Evolutionary conservation across 441 rosid species (phyloP), one percentile per base, ranked within the genome.

Genomic region (Populus hybrid): DNA sequence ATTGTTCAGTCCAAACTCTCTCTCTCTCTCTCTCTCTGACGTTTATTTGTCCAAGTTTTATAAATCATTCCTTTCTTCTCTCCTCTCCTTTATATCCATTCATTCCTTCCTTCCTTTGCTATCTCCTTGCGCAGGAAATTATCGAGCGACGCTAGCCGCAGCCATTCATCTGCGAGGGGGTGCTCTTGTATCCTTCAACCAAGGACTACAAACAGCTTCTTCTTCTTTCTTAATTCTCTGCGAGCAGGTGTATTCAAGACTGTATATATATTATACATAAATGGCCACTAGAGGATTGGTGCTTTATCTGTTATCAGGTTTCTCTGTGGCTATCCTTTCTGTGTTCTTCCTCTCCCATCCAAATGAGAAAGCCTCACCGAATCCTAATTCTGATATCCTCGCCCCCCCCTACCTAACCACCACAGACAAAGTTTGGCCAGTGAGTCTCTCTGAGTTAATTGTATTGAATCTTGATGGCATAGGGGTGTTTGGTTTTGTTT

Each of bases 341-440:
- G 92, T 78, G 61, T 21, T 82, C 23, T 84, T 88, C 82, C 83
- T 94, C 64, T 46, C 75, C 69, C 75, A 82, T 1, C 30, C 72
- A 2, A 7, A 75, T 34, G 20, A 20, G 2, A 24, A 63, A 16
- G 57, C 32, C 78, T 59, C 76, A 59, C 71, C 85, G 4, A 79
- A 75, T 21, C 69, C 85, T 42, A 53, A 71, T 24, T 74, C 79
- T 46, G 75, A 40, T 40, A 11, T 40, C 12, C 3, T 85, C 40
- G n/a, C 73, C 87, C 57, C 53, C 73, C 26, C 7, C 35, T n/a
- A 70, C 64, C 32, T 81, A 12, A 18, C 86, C 21, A 59, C 30
- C 63, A 32, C 78, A 16, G 87, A 87, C 0, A 89, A n/a, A 88
- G 80, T 89, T 73, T 95, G 99, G 99, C 99, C 99, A 32, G 99